Evolutionary conservation across 805 yeast genomes (phyloP).

Genomic region (Yarrowia phangngaensis): DNA sequence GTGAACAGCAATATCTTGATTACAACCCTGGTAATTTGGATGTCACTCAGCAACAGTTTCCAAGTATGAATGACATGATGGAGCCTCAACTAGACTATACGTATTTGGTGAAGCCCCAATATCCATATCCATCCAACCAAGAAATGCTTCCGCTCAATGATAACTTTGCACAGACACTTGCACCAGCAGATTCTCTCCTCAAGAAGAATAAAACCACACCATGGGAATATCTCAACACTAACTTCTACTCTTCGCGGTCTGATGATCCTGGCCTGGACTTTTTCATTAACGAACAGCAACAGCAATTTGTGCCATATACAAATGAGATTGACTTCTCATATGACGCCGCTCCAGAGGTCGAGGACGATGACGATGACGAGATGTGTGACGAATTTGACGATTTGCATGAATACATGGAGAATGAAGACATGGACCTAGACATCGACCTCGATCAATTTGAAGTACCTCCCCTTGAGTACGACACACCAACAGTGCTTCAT

Average conservation of each 20-base stretch:
- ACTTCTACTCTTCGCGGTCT: slow-evolving; percentile 16
- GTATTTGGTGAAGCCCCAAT: slow-evolving; percentile 18
- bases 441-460: slow-evolving; percentile 26
- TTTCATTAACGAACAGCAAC: slow-evolving; percentile 22
- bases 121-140: slow-evolving; percentile 14
- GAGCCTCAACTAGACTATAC: slow-evolving; percentile 17
- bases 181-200: slow-evolving; percentile 20
- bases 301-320: slow-evolving; percentile 22
- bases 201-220: slow-evolving; percentile 25
- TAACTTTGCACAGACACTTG: slow-evolving; percentile 23
- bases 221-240: slow-evolving; percentile 20
- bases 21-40: slow-evolving; percentile 18
- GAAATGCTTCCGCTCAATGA: slow-evolving; percentile 24
- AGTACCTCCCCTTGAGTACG: slow-evolving; percentile 25
- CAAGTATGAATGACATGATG: slow-evolving; percentile 3
- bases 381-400: slow-evolving; percentile 26
- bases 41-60: slow-evolving; percentile 19
- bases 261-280: slow-evolving; percentile 18
- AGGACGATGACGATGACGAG: slow-evolving; percentile 24
- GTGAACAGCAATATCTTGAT: slow-evolving; percentile 6
- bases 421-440: slow-evolving; percentile 26
- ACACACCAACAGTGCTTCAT: slow-evolving; percentile 20
- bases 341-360: slow-evolving; percentile 21
- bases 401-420: slow-evolving; percentile 25
- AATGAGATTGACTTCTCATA: slow-evolving; percentile 12